Evolutionary conservation across 805 yeast species (phyloP), one percentile per base, ranked within the genome.

Genomic region (Pichia kluyveri): DNA sequence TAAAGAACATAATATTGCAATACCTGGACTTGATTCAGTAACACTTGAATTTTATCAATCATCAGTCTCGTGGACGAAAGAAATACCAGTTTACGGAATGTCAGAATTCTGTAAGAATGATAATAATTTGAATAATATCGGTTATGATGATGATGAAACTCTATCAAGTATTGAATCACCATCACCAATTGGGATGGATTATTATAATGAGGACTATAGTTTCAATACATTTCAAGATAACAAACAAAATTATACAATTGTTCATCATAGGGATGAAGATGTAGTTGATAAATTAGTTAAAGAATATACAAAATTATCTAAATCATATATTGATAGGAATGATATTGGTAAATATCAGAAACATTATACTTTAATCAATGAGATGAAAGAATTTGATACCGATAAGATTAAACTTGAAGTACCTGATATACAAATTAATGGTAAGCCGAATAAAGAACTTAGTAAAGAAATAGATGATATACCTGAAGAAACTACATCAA

Each of bases 311-410:
- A 34, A 27, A 26, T 38, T 48, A 28, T 45, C 47, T 1, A 43
- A 44, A 23, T 47, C 48, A 4, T 34, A 38, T 4, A 44, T 48
- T 30, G 51, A 44, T 41, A 26, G 39, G 6, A 32, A 38, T 12
- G 51, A 44, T 41, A 19, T 45, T 8, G 51, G 44, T 28, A 48
- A 45, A 31, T 48, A 45, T 34, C 28, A 38, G 8, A 38, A 44
- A 18, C 51, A 48, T 18, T 39, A 38, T 8, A n/a, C 38, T 32
- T 50, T 56, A 27, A 48, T 52, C 39, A 52, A 45, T 26, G 9
- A 34, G 5, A 14, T 14, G 8, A 41, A 53, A 17, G 43, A 49
- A 31, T 40, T 45, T 19, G 11, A n/a, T 15, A 18, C 28, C 4
- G 17, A 37, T 10, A 27, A 36, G 4, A 17, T 6, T 36, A 26